Base-by-base conservation (phyloP, 2,329 filamentous ascomycete species). In the Verticillium albo-atrum region DNA sequence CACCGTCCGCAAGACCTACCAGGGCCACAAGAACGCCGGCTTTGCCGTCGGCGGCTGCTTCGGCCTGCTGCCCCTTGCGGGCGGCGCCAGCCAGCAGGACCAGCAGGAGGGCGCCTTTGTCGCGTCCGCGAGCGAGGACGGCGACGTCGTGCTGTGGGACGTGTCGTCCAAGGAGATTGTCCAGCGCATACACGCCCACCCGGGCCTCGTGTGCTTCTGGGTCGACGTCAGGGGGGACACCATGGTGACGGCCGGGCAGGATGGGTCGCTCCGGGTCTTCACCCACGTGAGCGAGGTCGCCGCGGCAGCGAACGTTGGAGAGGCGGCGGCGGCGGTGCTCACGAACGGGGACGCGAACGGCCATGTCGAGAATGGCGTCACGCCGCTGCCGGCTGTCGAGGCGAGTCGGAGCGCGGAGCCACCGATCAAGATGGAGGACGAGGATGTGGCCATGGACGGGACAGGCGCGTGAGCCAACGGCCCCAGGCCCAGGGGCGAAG, bases 1-100 rank as follows among this genome's bases (percentile, higher is more conserved):
- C 7, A 87, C 88, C 28, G 95, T 95, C 66, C 89, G 97, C 68
- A 99, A 99, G 81, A 99, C 95, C 15, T 99, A 98, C 74, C 92
- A 97, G 72, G 95, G 95, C 0, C 95, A 98, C 69, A 77, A 79
- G 58, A 99, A 99, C 72, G 82, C 86, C 58, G 88, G 88, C 62
- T 98, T 90, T 74, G 94, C 91, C 64, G 82, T 98, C n/a, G 86
- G 86, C 3, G 91, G 92, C 4, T 89, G 89, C 47, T 97, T 98
- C 70, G 93, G 91, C 14, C 81, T 85, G 57, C 67, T 75, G 51
- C 75, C 62, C 20, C 57, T 55, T 26, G 61, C 60, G 17, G 37
- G 37, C 20, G 47, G 23, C 47, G 47, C 7, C 47, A 6, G 47
- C 37, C n/a, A 15, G 15, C 37, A 47, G 37, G 23, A 6, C 2